Conservation (phyloP, 345 rosid genomes). For the Cardamine chenopodiifolia region DNA sequence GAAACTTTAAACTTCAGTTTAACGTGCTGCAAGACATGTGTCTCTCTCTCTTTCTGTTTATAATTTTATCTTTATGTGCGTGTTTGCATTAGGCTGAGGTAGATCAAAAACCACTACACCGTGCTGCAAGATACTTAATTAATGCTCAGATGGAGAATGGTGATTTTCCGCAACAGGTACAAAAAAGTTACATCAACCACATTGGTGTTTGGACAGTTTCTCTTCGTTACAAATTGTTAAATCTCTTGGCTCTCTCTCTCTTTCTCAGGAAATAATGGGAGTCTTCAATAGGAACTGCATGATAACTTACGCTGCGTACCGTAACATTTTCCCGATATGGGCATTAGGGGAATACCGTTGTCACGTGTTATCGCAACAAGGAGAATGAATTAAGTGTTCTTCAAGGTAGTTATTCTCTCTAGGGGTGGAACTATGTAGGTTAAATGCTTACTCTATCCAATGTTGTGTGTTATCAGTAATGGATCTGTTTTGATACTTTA, state of each 20-base stretch:
- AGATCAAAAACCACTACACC: conserved; percentile 61
- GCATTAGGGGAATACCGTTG: conserved; percentile 68
- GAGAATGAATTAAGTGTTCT: conserved; percentile 24
- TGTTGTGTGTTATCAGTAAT: conserved; percentile 6
- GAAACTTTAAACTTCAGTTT: neutral
- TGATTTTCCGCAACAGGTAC: conserved; percentile 75
- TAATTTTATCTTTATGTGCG: neutral
- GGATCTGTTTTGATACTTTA: conserved; percentile 13
- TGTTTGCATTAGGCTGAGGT: conserved; percentile 58
- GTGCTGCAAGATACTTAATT: conserved; percentile 61
- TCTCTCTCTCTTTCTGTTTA: neutral
- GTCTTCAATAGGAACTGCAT: conserved; percentile 72
- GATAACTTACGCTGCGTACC: conserved; percentile 68
- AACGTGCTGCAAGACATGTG: neutral
- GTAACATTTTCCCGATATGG: conserved; percentile 68
- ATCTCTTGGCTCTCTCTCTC: neutral
- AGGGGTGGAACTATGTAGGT: conserved; percentile 15
- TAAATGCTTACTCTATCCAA: neutral
- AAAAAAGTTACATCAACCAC: conserved; percentile 19
- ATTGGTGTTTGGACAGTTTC: neutral
- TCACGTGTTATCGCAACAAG: conserved; percentile 46
- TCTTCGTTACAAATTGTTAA: neutral
- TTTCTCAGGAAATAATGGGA: conserved; percentile 74
- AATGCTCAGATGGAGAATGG: conserved; percentile 73
- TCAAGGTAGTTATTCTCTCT: conserved; percentile 11